Conservation (phyloP, 441 rosid genomes). For the Eruca vesicaria region DNA sequence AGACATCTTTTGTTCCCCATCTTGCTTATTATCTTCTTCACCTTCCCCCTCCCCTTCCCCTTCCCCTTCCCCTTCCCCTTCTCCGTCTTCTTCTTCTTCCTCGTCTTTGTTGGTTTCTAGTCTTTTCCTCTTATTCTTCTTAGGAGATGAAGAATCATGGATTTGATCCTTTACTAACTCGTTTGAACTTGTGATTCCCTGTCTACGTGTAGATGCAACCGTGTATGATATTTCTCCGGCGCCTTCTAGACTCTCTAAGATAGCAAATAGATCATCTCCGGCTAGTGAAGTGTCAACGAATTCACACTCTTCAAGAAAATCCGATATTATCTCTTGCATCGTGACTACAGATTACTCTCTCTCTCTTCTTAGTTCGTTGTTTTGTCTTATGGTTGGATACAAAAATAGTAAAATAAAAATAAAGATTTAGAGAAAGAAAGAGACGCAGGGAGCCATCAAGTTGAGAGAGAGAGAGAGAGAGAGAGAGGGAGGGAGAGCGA, state of each 20-base stretch:
- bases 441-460: conserved; percentile 19
- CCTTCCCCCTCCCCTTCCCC: conserved; percentile 12
- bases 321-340: conserved; percentile 50
- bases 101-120: conserved; percentile 11
- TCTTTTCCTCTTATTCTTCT: conserved; percentile 48
- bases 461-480: conserved; percentile 21
- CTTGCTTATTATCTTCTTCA: conserved; percentile 44
- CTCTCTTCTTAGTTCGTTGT: conserved; percentile 14
- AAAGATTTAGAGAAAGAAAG: conserved; percentile 23
- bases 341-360: conserved; percentile 1
- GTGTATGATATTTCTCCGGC: conserved; percentile 54
- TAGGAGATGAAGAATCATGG: conserved; percentile 38
- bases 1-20: conserved; percentile 66
- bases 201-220: conserved; percentile 25
- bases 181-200: conserved; percentile 22
- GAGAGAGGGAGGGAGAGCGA: conserved; percentile 28
- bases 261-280: conserved; percentile 72
- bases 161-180: conserved; percentile 23
- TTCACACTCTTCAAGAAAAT: conserved; percentile 61
- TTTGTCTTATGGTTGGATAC: conserved; percentile 10
- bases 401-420: conserved; percentile 11
- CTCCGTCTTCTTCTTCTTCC: conserved; percentile 18
- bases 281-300: conserved; percentile 47
- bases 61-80: conserved; percentile 8
- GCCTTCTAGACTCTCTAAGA: conserved; percentile 72